Conservation (phyloP, 805 yeast genomes). For the Debaryomyces castellii region DNA sequence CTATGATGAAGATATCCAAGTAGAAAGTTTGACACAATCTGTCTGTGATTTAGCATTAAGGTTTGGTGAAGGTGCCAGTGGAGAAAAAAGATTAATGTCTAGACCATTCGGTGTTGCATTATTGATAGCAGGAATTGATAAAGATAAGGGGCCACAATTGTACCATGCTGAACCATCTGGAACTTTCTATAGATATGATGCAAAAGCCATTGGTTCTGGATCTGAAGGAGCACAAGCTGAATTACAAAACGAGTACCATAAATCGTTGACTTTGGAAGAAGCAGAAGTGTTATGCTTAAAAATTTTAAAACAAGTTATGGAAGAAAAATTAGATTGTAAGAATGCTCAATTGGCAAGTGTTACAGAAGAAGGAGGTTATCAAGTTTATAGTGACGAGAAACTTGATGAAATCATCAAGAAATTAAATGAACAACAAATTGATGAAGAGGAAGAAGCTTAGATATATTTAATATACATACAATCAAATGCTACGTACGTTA, state of each 20-base stretch:
- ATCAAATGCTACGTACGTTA: conserved; percentile 1
- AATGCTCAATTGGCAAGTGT: conserved; percentile 95
- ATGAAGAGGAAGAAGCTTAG: conserved; percentile 24
- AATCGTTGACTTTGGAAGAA: conserved; percentile 84
- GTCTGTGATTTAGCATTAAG: conserved; percentile 96
- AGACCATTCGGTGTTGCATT: conserved; percentile 99
- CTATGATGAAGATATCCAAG: conserved; percentile 89
- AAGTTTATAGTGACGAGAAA: conserved; percentile 77
- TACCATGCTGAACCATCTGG: conserved; percentile 99
- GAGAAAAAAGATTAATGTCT: conserved; percentile 93
- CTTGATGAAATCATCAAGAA: conserved; percentile 78
- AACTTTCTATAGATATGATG: conserved; percentile 95
- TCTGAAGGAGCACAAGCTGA: conserved; percentile 99
- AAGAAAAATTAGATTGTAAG: conserved; percentile 91
- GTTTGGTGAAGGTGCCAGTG: conserved; percentile 96
- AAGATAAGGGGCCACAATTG: conserved; percentile 91
- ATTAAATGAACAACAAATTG: conserved; percentile 68
- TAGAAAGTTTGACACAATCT: conserved; percentile 91
- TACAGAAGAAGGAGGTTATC: conserved; percentile 82
- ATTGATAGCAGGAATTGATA: conserved; percentile 90
- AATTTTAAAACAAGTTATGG: conserved; percentile 97
- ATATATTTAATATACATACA: conserved; percentile 2
- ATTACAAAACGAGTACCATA: conserved; percentile 93
- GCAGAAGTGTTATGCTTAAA: conserved; percentile 89
- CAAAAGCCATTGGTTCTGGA: conserved; percentile 98